Base-by-base conservation (phyloP, 2,329 filamentous ascomycete species). In the Penicillium italicum region DNA sequence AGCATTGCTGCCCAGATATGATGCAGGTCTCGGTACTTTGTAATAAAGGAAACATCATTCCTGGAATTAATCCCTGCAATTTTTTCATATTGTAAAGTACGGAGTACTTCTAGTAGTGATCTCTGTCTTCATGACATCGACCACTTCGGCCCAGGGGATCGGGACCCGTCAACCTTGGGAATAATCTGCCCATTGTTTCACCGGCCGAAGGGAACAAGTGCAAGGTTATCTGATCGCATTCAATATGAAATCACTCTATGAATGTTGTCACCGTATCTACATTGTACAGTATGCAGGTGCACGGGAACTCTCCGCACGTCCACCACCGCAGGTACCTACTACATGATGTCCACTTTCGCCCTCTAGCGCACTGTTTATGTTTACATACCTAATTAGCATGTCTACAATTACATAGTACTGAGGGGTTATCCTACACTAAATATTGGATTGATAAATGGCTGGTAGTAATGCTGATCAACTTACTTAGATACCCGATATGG, bases 221-320 rank as follows among this genome's bases (percentile, higher is more conserved):
- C 33, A 8, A 4, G 31, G 37, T 58, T 58, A 63, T 63, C 56
- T 58, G 53, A 61, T 62, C 28, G 43, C 54, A 30, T 34, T 5
- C 11, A 38, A 53, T 16, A 6, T 38, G 36, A 20, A 12, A 38
- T 18, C 18, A 37, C 12, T 20, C 10, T n/a, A n/a, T n/a, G n/a
- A n/a, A n/a, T n/a, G n/a, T n/a, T n/a, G n/a, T n/a, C n/a, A n/a
- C n/a, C n/a, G 24, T 36, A 57, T 55, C 18, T 47, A 57, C 45
- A 52, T 38, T 18, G 41, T 61, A 53, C 55, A 47, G 50, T 36
- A 53, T 49, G 50, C 46, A 51, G 51, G 28, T 31, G 49, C 20
- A 43, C 38, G 28, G 46, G 55, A 62, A 62, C 60, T 62, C 62
- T 62, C 61, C 61, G 61, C 60, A 58, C 60, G 59, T 59, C 62